Percentiles rank a stretch among this genome's conserved stretches.
phyloP scores from a whole-genome alignment of 305 asterid species.

The Plantago lanceolata region DNA sequence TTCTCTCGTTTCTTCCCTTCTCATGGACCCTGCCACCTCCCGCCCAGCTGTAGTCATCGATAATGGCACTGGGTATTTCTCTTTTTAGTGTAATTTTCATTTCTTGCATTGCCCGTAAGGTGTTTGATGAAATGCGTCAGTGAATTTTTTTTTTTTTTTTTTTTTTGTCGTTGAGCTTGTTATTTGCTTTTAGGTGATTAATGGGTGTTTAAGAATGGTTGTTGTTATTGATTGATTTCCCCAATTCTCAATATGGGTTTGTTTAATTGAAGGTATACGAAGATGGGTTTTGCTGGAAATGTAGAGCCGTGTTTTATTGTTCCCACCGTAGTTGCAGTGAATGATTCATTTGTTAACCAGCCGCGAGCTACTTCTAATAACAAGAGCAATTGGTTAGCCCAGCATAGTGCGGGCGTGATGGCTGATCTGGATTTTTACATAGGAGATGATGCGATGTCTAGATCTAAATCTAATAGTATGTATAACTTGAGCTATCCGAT shows the following conservation, averaged over 20 bases:
- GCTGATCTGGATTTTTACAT: constrained; percentile 88
- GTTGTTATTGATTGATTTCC: background rate
- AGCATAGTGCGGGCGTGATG: constrained; percentile 89
- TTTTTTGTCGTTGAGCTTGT: background rate
- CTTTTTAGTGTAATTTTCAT: background rate
- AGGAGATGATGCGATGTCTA: constrained; percentile 82
- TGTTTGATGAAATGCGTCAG: constrained; percentile 32
- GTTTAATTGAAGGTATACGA: constrained; percentile 58
- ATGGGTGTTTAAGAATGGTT: background rate
- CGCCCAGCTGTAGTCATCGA: constrained; percentile 93
- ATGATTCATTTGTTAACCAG: constrained; percentile 71
- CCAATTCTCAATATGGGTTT: background rate
- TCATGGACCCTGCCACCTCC: constrained; percentile 73
- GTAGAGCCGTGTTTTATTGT: constrained; percentile 77
- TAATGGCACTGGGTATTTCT: constrained; percentile 78
- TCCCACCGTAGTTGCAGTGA: constrained; percentile 77
- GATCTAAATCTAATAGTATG: constrained; percentile 57
- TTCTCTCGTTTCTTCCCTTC: constrained; percentile 22
- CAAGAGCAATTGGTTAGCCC: constrained; percentile 68
- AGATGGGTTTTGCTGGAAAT: constrained; percentile 93
- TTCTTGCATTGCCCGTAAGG: constrained; percentile 6
- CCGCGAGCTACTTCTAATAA: constrained; percentile 43
- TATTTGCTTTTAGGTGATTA: background rate
- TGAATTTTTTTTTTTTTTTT: background rate
- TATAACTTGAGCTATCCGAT: constrained; percentile 73